Conservation (phyloP, 495 filamentous ascomycete species). For the Neurospora pannonica region DNA sequence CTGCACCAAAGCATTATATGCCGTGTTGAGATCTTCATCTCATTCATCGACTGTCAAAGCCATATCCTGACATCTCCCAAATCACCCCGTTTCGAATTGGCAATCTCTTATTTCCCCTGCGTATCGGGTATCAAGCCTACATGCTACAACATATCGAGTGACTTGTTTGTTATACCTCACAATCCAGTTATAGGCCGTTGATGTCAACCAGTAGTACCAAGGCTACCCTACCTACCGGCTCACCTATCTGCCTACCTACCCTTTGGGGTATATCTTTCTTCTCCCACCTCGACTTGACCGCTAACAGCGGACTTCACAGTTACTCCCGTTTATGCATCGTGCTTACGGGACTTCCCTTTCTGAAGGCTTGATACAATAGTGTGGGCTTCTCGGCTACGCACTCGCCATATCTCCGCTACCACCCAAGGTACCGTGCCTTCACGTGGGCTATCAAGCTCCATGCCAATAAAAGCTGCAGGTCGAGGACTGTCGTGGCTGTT, state of each 20-base stretch:
- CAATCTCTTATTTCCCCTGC: not conserved
- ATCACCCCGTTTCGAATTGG: not conserved
- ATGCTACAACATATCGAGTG: not conserved
- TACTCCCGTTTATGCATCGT: not conserved
- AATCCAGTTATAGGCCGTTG: not conserved
- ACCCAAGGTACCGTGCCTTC: not conserved
- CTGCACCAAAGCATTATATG: constrained; percentile 10
- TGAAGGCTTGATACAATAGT: not conserved
- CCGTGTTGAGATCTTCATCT: constrained; percentile 13
- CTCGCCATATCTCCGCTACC: not conserved
- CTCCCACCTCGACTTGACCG: not conserved
- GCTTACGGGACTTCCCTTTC: not conserved
- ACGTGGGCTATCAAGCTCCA: not conserved
- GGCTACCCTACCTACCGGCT: not conserved
- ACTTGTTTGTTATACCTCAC: not conserved
- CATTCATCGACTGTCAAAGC: constrained; percentile 8
- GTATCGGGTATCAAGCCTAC: not conserved
- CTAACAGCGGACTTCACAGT: not conserved
- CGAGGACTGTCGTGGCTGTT: not conserved
- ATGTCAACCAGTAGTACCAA: not conserved
- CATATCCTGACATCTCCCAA: not conserved
- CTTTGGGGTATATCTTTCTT: not conserved
- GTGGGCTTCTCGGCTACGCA: not conserved
- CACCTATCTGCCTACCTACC: not conserved
- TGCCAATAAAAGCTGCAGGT: not conserved